Evolutionary conservation across 768 basidiomycete species (phyloP).

Genomic region (Amylocystis lapponica): DNA sequence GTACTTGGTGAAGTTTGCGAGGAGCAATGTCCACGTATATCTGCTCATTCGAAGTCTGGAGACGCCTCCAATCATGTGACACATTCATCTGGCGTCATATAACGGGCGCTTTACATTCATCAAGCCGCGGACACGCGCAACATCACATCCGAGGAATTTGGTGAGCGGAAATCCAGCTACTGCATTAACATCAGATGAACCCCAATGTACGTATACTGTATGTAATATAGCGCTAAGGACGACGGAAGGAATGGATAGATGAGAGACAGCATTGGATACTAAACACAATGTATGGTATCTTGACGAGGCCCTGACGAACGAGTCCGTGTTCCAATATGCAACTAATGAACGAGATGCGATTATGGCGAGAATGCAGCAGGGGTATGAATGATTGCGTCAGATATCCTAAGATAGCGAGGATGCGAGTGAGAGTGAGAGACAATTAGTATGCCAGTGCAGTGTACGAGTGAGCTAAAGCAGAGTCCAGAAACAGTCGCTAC

Average conservation of each 20-base stretch:
- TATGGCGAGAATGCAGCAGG: constrained; percentile 10
- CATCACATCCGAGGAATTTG: too few relatives aligned
- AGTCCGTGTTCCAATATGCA: constrained; percentile 10
- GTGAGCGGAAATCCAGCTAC: too few relatives aligned
- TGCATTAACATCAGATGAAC: not conserved
- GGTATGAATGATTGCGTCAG: not conserved
- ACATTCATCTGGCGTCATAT: too few relatives aligned
- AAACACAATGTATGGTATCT: constrained; percentile 5
- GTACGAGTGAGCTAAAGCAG: constrained; percentile 5
- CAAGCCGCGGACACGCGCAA: too few relatives aligned
- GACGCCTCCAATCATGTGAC: too few relatives aligned
- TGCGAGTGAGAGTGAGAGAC: constrained; percentile 6
- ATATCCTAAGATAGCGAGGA: constrained; percentile 3
- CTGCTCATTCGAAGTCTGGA: too few relatives aligned
- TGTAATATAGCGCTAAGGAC: constrained; percentile 13
- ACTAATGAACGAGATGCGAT: constrained; percentile 13
- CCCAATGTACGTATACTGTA: constrained; percentile 3
- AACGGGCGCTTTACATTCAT: too few relatives aligned
- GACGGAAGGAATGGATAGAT: constrained; percentile 5
- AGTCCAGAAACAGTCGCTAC: not conserved
- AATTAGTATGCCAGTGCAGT: constrained; percentile 3
- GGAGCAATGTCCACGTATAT: constrained; percentile 31
- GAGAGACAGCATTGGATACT: not conserved
- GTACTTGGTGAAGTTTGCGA: constrained; percentile 36
- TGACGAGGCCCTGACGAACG: not conserved